Percentiles rank a stretch among this genome's conserved stretches.
Conservation (phyloP, 2,329 filamentous ascomycete genomes). For the Colletotrichum lupini region DNA sequence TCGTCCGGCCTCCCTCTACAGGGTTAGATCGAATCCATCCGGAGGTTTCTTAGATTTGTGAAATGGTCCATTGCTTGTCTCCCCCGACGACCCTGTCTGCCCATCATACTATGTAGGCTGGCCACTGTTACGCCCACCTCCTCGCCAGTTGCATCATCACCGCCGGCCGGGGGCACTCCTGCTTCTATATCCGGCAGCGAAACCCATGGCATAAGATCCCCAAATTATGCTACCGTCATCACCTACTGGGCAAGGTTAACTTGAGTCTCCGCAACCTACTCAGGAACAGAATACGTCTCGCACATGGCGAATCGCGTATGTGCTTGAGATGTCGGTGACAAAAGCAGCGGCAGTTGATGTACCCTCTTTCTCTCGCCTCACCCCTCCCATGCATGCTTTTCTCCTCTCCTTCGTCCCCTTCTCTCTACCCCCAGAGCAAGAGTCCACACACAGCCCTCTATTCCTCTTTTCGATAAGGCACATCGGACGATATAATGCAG, state of each 20-base stretch:
- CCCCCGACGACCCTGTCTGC: conserved; percentile 46
- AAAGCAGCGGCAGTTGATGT: conserved; percentile 53
- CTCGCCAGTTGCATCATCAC: conserved; percentile 55
- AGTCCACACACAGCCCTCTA: conserved; percentile 38
- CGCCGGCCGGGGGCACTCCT: conserved; percentile 51
- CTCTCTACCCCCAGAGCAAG: conserved; percentile 25
- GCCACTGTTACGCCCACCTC: conserved; percentile 42
- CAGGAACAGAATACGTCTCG: conserved; percentile 61
- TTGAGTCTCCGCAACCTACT: conserved; percentile 53
- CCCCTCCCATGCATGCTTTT: conserved; percentile 20
- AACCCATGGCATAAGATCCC: conserved; percentile 67
- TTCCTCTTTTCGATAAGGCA: conserved; percentile 49
- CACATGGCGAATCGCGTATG: conserved; percentile 58
- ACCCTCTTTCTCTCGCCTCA: conserved; percentile 34
- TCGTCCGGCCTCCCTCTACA: conserved; percentile 42
- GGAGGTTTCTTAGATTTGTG: conserved; percentile 44
- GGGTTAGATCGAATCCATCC: conserved; percentile 41
- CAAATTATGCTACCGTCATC: conserved; percentile 68
- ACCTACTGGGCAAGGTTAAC: conserved; percentile 54
- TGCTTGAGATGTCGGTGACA: conserved; percentile 57
- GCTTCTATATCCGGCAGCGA: conserved; percentile 64
- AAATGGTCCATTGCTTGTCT: conserved; percentile 43
- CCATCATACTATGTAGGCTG: conserved; percentile 43
- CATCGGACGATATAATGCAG: conserved; percentile 62
- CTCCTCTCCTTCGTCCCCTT: conserved; percentile 21